phyloP scores from a whole-genome alignment of 768 basidiomycete genomes.

The Amanita muscaria region DNA sequence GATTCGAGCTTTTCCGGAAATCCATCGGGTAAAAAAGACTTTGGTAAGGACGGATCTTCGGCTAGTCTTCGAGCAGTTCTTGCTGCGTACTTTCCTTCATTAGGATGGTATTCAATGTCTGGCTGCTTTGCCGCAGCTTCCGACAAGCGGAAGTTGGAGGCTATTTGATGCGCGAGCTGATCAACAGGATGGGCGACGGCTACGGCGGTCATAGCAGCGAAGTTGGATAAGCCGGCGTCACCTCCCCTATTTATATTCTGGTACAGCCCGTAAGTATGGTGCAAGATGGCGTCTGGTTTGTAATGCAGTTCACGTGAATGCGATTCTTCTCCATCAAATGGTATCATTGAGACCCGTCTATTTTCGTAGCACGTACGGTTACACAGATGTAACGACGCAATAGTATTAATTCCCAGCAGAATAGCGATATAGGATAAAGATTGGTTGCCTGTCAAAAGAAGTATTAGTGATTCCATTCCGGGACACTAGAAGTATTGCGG shows the following conservation, averaged over 20 bases:
- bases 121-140: conserved; percentile 20
- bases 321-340: too few relatives aligned
- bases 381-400: too few relatives aligned
- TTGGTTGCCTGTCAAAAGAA: too few relatives aligned
- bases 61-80: conserved; percentile 27
- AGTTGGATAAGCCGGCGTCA: too few relatives aligned
- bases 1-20: conserved; percentile 28
- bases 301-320: too few relatives aligned
- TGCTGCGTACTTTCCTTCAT: conserved; percentile 29
- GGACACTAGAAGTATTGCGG: neutral
- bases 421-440: too few relatives aligned
- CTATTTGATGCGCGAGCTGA: neutral
- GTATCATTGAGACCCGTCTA: too few relatives aligned
- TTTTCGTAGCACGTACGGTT: too few relatives aligned
- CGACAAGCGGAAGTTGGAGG: neutral
- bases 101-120: conserved; percentile 31
- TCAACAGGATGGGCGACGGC: conserved; percentile 1
- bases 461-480: too few relatives aligned
- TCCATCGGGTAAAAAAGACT: conserved; percentile 23
- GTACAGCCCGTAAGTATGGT: neutral
- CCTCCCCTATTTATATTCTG: too few relatives aligned
- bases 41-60: conserved; percentile 24
- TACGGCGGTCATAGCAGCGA: neutral
- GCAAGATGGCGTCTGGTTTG: neutral
- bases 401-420: too few relatives aligned